These are phyloP conservation scores for Auricularia cornea DNA, from an alignment of 768 basidiomycete genomes.

Conservation along the genomic window DNA sequence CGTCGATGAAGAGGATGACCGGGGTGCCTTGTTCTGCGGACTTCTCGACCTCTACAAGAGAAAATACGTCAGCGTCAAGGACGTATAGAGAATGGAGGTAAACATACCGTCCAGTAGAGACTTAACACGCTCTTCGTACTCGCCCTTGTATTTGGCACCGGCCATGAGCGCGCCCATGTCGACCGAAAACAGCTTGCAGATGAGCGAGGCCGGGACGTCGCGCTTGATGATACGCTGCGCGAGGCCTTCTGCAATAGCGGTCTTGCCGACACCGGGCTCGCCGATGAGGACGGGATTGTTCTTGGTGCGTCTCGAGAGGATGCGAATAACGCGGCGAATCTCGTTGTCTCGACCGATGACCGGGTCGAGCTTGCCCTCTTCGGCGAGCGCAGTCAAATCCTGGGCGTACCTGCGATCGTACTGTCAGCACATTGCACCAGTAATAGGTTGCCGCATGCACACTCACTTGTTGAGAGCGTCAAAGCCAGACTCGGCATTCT, in stretches of 20 bases:
- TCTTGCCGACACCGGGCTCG: constrained; percentile 93
- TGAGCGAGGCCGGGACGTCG: constrained; percentile 71
- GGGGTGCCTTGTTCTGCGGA: constrained; percentile 62
- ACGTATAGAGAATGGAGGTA: not conserved
- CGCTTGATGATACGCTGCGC: constrained; percentile 92
- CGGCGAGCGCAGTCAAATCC: constrained; percentile 79
- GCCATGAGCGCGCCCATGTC: constrained; percentile 97
- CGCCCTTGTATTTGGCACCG: constrained; percentile 86
- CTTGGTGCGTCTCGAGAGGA: constrained; percentile 72
- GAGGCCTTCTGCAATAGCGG: constrained; percentile 88
- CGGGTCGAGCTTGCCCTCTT: constrained; percentile 92
- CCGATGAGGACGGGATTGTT: constrained; percentile 95
- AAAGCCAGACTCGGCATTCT: constrained; percentile 84
- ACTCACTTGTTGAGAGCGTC: constrained; percentile 74
- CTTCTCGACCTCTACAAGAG: constrained; percentile 63
- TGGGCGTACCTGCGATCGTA: constrained; percentile 44
- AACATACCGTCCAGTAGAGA: constrained; percentile 58
- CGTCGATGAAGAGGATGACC: constrained; percentile 92
- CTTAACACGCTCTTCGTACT: constrained; percentile 96
- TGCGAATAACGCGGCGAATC: constrained; percentile 76
- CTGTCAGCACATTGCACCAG: no score
- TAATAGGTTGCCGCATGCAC: not conserved
- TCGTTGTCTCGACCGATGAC: constrained; percentile 91
- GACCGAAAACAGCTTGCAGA: constrained; percentile 71
- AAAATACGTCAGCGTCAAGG: no score